phyloP scores from a whole-genome alignment of 257 asterid species.

The Paraleonurus japonicus region DNA sequence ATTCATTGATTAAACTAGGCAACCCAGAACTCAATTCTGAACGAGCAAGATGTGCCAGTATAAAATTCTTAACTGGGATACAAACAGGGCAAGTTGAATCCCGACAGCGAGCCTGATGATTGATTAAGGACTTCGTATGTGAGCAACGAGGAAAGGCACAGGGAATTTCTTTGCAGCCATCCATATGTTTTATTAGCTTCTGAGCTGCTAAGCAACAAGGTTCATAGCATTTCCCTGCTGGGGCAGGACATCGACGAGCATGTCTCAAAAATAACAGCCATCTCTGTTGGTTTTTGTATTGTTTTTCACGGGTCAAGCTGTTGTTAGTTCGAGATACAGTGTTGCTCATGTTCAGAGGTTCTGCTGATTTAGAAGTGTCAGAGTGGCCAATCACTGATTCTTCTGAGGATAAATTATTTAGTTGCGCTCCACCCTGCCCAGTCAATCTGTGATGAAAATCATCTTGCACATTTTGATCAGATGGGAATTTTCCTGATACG shows the following conservation, averaged over 20 bases:
- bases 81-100: conserved; percentile 79
- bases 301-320: conserved; percentile 53
- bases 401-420: conserved; percentile 62
- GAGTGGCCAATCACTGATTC: conserved; percentile 60
- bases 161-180: conserved; percentile 43
- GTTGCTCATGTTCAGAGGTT: conserved; percentile 41
- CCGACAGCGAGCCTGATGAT: conserved; percentile 61
- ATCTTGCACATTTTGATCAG: conserved; percentile 45
- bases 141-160: conserved; percentile 71
- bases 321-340: conserved; percentile 40
- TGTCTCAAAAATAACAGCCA: conserved; percentile 88
- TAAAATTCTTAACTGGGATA: conserved; percentile 63
- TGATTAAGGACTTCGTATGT: conserved; percentile 47
- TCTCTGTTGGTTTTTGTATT: conserved; percentile 65
- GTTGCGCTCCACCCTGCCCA: conserved; percentile 66
- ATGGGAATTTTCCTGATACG: conserved; percentile 39
- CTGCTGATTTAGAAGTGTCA: conserved; percentile 45
- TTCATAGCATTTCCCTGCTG: conserved; percentile 83
- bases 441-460: conserved; percentile 59
- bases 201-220: conserved; percentile 61
- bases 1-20: conserved; percentile 44
- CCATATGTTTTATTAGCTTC: conserved; percentile 67
- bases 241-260: conserved; percentile 81
- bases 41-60: conserved; percentile 53
- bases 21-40: conserved; percentile 45